Evolutionary conservation across 305 asterid genomes (phyloP).

Genomic region (Fraxinus greggii): DNA sequence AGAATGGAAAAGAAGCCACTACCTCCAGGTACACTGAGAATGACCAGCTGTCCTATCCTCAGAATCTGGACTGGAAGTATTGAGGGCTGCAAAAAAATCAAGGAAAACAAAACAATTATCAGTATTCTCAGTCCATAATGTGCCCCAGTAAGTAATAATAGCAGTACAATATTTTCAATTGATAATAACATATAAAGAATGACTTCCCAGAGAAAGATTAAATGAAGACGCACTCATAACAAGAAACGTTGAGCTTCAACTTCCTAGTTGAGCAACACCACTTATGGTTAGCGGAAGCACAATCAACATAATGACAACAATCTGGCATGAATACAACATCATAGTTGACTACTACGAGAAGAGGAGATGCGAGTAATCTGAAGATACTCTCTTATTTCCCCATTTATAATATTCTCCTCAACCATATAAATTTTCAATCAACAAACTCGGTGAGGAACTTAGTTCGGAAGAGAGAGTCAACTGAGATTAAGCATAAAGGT

Average conservation of each 20-base stretch:
- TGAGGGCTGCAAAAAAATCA: conserved; percentile 64
- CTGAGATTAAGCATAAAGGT: not conserved
- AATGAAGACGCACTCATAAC: not conserved
- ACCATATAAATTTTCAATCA: not conserved
- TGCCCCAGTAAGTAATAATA: conserved; percentile 3
- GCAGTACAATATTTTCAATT: not conserved
- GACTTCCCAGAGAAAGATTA: not conserved
- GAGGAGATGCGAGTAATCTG: not conserved
- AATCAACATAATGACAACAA: not conserved
- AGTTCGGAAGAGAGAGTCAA: not conserved
- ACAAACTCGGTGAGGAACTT: not conserved
- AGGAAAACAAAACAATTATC: not conserved
- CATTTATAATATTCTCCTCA: not conserved
- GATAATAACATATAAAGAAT: not conserved
- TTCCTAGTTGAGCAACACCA: not conserved
- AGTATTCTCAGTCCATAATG: not conserved
- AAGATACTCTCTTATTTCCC: not conserved
- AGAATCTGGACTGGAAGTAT: conserved; percentile 91
- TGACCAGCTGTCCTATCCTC: conserved; percentile 89
- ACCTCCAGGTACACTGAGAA: conserved; percentile 99
- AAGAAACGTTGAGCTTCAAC: not conserved
- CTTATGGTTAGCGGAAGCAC: not conserved
- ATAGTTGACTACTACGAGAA: not conserved
- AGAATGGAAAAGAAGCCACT: conserved; percentile 18
- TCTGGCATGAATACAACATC: not conserved